These are phyloP conservation scores for Malania oleifera DNA, from an alignment of 164 flowering plant genomes.

Conservation along the genomic window DNA sequence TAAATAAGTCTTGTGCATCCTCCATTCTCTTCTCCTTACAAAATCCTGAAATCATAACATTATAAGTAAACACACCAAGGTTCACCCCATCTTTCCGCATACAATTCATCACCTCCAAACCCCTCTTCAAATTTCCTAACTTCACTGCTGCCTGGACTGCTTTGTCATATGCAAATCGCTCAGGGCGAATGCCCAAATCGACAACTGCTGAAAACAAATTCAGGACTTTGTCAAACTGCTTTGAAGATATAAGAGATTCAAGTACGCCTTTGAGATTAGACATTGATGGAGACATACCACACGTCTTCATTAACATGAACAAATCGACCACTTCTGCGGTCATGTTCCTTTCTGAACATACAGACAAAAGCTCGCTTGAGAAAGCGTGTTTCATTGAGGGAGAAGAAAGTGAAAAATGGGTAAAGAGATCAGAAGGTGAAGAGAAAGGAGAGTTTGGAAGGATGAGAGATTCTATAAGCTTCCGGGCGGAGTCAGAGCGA, in stretches of 20 bases:
- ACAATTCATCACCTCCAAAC: conserved; percentile 27
- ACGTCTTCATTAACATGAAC: conserved; percentile 22
- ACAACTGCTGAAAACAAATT: conserved; percentile 30
- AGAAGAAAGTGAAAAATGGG: conserved; percentile 20
- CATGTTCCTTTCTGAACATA: conserved; percentile 31
- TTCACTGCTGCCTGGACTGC: conserved; percentile 68
- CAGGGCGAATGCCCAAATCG: conserved; percentile 30
- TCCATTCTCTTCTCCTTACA: conserved; percentile 42
- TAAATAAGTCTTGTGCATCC: conserved; percentile 57
- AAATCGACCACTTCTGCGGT: conserved; percentile 24
- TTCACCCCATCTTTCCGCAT: conserved; percentile 37
- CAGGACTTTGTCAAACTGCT: conserved; percentile 25
- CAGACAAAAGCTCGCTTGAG: conserved; percentile 23
- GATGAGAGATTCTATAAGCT: conserved; percentile 27
- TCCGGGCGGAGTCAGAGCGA: conserved; percentile 27
- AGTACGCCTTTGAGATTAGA: conserved; percentile 30
- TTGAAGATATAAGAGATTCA: conserved; percentile 27
- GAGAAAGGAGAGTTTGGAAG: conserved; percentile 20
- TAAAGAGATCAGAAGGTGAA: conserved; percentile 34
- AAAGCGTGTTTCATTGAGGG: conserved; percentile 24
- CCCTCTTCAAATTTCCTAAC: conserved; percentile 46
- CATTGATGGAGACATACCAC: conserved; percentile 26
- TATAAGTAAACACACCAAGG: conserved; percentile 51
- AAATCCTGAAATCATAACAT: conserved; percentile 55
- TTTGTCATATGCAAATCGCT: conserved; percentile 47